These are phyloP conservation scores for Trichophyton simii DNA, from an alignment of 2,329 filamentous ascomycete genomes.

Conservation along the genomic window DNA sequence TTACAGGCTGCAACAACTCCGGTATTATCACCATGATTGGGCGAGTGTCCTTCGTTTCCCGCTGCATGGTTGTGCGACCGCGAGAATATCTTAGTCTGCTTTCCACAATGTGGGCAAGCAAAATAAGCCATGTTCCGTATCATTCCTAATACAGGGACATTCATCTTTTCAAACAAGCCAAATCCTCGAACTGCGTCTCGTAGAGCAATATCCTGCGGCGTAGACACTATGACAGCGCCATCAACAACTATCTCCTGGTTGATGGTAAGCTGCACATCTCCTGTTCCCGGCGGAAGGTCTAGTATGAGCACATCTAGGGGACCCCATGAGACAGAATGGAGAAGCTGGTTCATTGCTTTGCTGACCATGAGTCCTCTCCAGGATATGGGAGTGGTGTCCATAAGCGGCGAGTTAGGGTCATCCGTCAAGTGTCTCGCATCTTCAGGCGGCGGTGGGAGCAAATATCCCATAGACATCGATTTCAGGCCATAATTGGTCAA, in stretches of 20 bases:
- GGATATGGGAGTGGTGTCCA: constrained; percentile 59
- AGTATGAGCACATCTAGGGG: constrained; percentile 77
- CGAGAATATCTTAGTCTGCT: constrained; percentile 65
- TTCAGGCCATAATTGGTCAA: constrained; percentile 90
- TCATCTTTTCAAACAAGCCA: constrained; percentile 79
- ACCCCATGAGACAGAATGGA: constrained; percentile 92
- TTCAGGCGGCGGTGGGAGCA: constrained; percentile 45
- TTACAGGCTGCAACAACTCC: constrained; percentile 57
- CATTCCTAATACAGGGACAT: constrained; percentile 66
- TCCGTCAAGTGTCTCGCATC: constrained; percentile 38
- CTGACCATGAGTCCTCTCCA: constrained; percentile 97
- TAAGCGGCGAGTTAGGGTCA: constrained; percentile 21
- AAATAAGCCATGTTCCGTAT: constrained; percentile 89
- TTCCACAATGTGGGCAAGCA: constrained; percentile 62
- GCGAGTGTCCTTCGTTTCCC: constrained; percentile 10
- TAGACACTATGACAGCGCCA: constrained; percentile 74
- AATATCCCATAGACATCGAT: constrained; percentile 97
- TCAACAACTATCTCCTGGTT: constrained; percentile 86
- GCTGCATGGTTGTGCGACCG: constrained; percentile 17
- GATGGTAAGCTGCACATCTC: constrained; percentile 92
- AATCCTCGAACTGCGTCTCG: constrained; percentile 87
- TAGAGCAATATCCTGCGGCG: constrained; percentile 82
- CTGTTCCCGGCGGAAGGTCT: constrained; percentile 86
- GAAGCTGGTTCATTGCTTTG: constrained; percentile 87
- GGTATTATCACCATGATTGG: constrained; percentile 34